A percentile compares a stretch with the other conserved stretches of the same genome.
phyloP scores from a whole-genome alignment of 768 basidiomycete genomes.

The Rossbeevera mucosa region DNA sequence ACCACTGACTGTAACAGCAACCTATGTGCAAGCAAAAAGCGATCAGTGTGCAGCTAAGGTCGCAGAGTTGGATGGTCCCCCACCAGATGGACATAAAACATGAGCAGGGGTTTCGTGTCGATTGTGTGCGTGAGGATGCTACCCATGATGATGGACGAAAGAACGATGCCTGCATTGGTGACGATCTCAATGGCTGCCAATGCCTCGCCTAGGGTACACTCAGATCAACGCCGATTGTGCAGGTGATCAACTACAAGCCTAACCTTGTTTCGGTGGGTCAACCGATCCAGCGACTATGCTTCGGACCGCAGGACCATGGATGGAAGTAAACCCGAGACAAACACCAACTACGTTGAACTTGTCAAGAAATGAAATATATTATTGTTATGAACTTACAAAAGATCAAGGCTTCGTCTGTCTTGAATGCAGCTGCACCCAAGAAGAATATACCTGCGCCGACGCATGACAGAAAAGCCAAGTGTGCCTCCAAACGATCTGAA shows the following conservation, averaged over 20 bases:
- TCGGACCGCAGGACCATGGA: conserved; percentile 18
- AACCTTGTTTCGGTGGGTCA: conserved; percentile 28
- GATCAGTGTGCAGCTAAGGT: background rate
- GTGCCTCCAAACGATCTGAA: conserved; percentile 28
- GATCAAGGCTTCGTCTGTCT: conserved; percentile 5
- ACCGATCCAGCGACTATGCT: conserved; percentile 28
- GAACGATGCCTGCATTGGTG: conserved; percentile 10
- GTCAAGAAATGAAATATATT: background rate
- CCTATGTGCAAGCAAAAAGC: conserved; percentile 3
- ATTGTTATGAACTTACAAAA: conserved; percentile 8
- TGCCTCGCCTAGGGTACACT: conserved; percentile 19
- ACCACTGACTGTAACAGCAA: conserved; percentile 13
- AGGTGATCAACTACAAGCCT: background rate
- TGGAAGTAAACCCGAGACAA: conserved; percentile 13
- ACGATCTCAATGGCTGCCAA: conserved; percentile 29
- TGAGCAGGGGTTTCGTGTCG: conserved; percentile 14
- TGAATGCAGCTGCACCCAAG: conserved; percentile 13
- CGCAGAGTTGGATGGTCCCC: background rate
- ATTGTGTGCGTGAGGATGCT: conserved; percentile 25
- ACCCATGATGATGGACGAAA: conserved; percentile 31
- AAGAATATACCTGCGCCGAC: conserved; percentile 9
- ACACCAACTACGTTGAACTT: conserved; percentile 10
- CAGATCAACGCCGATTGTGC: background rate
- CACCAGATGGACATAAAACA: conserved; percentile 26
- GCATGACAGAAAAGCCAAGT: conserved; percentile 23